phyloP scores from a whole-genome alignment of 257 asterid genomes.

The Avicennia marina region DNA sequence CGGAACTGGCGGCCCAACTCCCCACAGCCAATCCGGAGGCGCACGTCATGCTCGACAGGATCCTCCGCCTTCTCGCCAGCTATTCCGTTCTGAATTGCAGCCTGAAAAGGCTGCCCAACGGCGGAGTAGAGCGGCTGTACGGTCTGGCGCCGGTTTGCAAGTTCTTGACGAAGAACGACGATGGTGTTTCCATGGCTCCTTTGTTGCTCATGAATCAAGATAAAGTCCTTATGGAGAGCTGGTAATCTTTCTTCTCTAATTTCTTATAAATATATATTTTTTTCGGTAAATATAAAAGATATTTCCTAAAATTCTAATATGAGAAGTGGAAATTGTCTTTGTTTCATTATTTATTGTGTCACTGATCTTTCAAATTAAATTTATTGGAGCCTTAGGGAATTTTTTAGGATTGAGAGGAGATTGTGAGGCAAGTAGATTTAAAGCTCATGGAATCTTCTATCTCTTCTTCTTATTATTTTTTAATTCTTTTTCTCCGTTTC shows the following conservation, averaged over 20 bases:
- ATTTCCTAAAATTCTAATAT: no score
- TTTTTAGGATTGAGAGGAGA: no score
- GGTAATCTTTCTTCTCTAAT: slow-evolving; percentile 30
- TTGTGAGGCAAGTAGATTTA: no score
- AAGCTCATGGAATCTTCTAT: no score
- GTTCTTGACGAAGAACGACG: slow-evolving; percentile 55
- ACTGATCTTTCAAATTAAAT: no score
- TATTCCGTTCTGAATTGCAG: slow-evolving; percentile 24
- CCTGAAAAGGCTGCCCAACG: slow-evolving; percentile 32
- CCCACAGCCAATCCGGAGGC: slow-evolving; percentile 25
- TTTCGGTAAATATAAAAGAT: background rate
- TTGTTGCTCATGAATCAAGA: slow-evolving; percentile 79
- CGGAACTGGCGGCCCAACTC: slow-evolving; percentile 29
- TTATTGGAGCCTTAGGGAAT: no score
- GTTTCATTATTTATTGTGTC: no score
- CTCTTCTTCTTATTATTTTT: no score
- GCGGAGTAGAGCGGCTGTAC: slow-evolving; percentile 50
- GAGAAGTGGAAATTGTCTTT: no score
- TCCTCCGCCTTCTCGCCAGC: slow-evolving; percentile 35
- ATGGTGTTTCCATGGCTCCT: slow-evolving; percentile 69
- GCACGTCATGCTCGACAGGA: slow-evolving; percentile 29
- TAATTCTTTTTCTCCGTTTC: no score
- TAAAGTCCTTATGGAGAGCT: slow-evolving; percentile 84
- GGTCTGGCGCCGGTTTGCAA: slow-evolving; percentile 56
- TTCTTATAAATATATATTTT: no score